Evolutionary conservation across 2,329 filamentous ascomycete species (phyloP).

Genomic region (Chrysoporthe cubensis): DNA sequence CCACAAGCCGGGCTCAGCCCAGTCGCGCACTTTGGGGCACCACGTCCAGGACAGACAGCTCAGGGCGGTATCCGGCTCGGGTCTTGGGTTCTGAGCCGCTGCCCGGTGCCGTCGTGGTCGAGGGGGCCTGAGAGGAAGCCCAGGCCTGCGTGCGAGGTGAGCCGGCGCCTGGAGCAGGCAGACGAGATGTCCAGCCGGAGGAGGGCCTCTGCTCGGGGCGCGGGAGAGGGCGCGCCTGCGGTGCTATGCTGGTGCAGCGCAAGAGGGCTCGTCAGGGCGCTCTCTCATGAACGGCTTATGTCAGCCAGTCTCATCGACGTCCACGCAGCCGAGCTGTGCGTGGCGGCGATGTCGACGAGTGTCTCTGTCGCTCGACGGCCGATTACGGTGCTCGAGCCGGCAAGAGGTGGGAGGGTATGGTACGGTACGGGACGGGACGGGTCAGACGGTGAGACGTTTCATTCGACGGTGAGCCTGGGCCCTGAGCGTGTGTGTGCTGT

Average conservation of each 20-base stretch:
- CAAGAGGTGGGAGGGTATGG: not conserved
- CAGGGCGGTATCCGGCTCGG: not conserved
- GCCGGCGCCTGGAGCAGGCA: not conserved
- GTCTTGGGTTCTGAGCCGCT: not conserved
- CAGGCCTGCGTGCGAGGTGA: not conserved
- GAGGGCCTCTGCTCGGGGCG: not conserved
- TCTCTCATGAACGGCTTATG: not conserved
- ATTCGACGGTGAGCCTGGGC: conserved; percentile 2
- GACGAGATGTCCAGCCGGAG: not conserved
- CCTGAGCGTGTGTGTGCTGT: not conserved
- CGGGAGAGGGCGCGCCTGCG: not conserved
- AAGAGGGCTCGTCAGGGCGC: not conserved
- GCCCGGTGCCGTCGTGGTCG: not conserved
- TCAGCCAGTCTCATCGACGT: not conserved
- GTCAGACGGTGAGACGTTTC: conserved; percentile 2
- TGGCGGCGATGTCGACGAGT: not conserved
- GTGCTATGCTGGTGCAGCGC: conserved; percentile 4
- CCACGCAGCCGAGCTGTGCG: not conserved
- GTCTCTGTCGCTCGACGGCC: not conserved
- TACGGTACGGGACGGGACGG: not conserved
- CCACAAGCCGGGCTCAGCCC: not conserved
- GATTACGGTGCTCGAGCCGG: not conserved
- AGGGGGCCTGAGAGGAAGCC: not conserved
- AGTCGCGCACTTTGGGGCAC: not conserved
- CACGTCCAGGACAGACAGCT: not conserved